Base-by-base conservation (phyloP, 768 basidiomycete species). In the Leccinum disarticulatum region DNA sequence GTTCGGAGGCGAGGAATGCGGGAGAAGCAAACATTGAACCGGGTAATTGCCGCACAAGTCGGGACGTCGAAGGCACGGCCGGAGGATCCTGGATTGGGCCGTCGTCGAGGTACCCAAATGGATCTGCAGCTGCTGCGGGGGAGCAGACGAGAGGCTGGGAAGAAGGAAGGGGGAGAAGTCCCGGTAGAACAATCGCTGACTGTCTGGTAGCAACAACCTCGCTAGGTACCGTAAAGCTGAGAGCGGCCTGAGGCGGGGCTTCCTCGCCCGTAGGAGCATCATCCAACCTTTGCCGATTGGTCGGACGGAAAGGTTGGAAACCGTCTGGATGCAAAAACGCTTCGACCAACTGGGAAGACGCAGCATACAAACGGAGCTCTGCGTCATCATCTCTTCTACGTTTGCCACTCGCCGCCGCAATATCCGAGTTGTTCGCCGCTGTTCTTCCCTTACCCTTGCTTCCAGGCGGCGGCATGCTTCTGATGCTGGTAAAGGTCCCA, bases 401-500 rank as follows among this genome's bases (percentile, higher is more conserved):
- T 72, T 88, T 84, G 7, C 78, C 81, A 25, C 52, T 33, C 31
- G 31, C 57, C 15, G 64, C 58, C 66, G 60, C 55, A 30, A 54
- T 59, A 47, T 56, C 61, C 54, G 59, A 38, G 46, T 43, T 50
- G 10, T 52, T 36, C 15, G 64, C 22, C 22, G 59, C 64, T 11
- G 54, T 70, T 36, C 58, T 72, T 55, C 73, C 71, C 67, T 87
- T 87, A 0, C 86, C 87, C 66, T 87, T 88, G 73, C 74, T 79
- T 19, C 80, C 80, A 8, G 75, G 73, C 2, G 75, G 68, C 3
- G 80, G 77, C 68, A 86, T 83, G 64, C 87, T 82, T 47, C 75
- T 75, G 22, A 92, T 78, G 55, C 84, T 84, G 1, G 84, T 87
- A 71, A 81, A 91, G 6, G 81, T 78, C 14, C 80, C 83, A 47